A percentile compares a stretch with the other conserved stretches of the same genome.
Evolutionary conservation across 2,329 filamentous ascomycete species (phyloP).

Genomic region (Beauveria brongniartii): DNA sequence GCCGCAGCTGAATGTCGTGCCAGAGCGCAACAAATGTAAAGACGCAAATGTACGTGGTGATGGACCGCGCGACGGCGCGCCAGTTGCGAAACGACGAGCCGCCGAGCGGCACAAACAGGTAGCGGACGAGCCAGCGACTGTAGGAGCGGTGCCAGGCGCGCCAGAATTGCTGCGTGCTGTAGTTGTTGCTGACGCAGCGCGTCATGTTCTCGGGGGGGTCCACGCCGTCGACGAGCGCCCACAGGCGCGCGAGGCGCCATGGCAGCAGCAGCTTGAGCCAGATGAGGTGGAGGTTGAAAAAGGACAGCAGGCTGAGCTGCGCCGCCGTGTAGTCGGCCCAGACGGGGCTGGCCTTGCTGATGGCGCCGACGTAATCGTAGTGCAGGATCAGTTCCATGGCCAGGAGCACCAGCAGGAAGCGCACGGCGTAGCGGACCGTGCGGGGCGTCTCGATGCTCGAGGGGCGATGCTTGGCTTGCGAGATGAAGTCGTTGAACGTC

Average conservation of each 20-base stretch:
- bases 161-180: conserved; percentile 87
- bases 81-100: conserved; percentile 49
- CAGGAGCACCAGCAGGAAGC: conserved; percentile 72
- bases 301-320: conserved; percentile 83
- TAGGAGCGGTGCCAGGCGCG: conserved; percentile 91
- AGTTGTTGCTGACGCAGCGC: conserved; percentile 92
- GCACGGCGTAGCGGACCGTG: conserved; percentile 72
- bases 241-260: conserved; percentile 98
- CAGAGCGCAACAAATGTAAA: conserved; percentile 97
- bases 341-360: conserved; percentile 68
- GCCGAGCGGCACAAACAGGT: conserved; percentile 88
- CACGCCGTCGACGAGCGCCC: conserved; percentile 81
- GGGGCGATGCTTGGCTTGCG: conserved; percentile 67
- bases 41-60: conserved; percentile 71
- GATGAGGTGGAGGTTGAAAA: conserved; percentile 93
- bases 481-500: conserved; percentile 97
- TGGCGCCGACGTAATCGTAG: conserved; percentile 88
- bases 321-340: conserved; percentile 81
- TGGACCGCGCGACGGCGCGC: conserved; percentile 44
- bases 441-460: conserved; percentile 62
- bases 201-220: conserved; percentile 98
- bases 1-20: conserved; percentile 89
- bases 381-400: conserved; percentile 89
- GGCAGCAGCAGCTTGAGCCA: conserved; percentile 96
- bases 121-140: conserved; percentile 90